Percentiles rank a stretch among this genome's conserved stretches.
phyloP scores from a whole-genome alignment of 352 stramenopile genomes.

The Phytophthora agathidicida region DNA sequence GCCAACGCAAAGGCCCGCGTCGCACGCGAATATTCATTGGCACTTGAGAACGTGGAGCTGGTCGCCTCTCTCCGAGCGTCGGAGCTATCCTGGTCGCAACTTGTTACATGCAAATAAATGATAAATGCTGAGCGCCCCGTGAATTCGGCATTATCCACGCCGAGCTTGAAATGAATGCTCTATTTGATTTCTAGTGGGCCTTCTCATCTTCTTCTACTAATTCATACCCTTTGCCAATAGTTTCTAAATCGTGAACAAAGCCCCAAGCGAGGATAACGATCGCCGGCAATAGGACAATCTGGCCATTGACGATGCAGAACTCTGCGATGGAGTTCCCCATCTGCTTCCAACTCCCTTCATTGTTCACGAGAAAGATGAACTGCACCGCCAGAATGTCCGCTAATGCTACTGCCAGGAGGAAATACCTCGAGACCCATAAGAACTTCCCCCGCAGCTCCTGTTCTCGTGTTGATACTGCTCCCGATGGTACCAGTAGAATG shows the following conservation, averaged over 20 bases:
- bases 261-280: slow-evolving; percentile 47
- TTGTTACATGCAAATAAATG: slow-evolving; percentile 52
- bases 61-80: slow-evolving; percentile 51
- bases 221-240: slow-evolving; percentile 11
- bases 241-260: slow-evolving; percentile 38
- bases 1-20: slow-evolving; percentile 56
- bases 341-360: slow-evolving; percentile 88
- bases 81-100: slow-evolving; percentile 55
- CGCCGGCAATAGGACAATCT: slow-evolving; percentile 74
- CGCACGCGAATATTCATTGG: slow-evolving; percentile 55
- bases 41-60: slow-evolving; percentile 45
- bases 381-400: slow-evolving; percentile 74
- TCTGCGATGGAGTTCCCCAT: slow-evolving; percentile 88
- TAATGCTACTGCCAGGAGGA: slow-evolving; percentile 64
- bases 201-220: slow-evolving; percentile 21
- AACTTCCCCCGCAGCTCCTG: slow-evolving; percentile 12
- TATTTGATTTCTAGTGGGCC: slow-evolving; percentile 14
- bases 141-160: not conserved
- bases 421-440: slow-evolving; percentile 41
- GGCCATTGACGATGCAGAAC: slow-evolving; percentile 81
- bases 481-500: slow-evolving; percentile 40
- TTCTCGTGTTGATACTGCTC: slow-evolving; percentile 3
- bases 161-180: not conserved
- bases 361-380: slow-evolving; percentile 77
- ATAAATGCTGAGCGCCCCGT: no score